Evolutionary conservation across 495 filamentous ascomycete genomes (phyloP), one percentile per base, ranked within the genome.

Genomic region (Hypoxylon rickii): DNA sequence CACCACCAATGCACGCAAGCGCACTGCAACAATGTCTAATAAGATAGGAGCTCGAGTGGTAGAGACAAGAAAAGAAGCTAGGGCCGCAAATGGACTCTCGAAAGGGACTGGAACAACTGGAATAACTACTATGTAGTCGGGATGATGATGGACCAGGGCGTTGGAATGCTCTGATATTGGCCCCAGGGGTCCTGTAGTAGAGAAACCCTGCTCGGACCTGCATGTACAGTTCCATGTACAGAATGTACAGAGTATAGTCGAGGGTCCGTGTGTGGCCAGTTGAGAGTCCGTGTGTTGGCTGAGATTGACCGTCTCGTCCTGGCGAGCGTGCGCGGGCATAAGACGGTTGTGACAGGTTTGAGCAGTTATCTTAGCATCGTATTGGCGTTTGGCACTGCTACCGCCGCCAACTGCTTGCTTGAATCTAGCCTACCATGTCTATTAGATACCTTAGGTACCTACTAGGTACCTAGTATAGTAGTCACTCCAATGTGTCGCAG

Each of bases 11-110:
- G 58, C 58, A 57, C 47, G 50, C 19, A 52, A 31, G 37, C 52
- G 58, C 44, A 38, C 47, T 62, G 58, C 43, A 56, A 62, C 58
- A 56, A 53, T 56, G 58, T 62, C 51, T 56, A 56, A 62, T 57
- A 51, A 62, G 58, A 56, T 54, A 55, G 51, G 45, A 46, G 58
- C 58, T 51, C 46, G 51, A 61, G 51, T 55, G 46, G 51, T 20
- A 61, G 58, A 51, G 36, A 18, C 41, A 48, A 20, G 7, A 34
- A 13, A 7, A 34, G 47, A 44, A 62, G 58, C 58, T 61, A 61
- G 46, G 46, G 31, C 45, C 51, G 58, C 34, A 48, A 39, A 48
- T 46, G 46, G n/a, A n/a, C 44, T 44, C 57, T 55, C 40, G 42
- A 55, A 51, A 18, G 33, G 57, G 57, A 42, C 39, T 45, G 51